Percentiles rank a stretch among this genome's conserved stretches.
Conservation (phyloP, 192 early-diverging fungal genomes). For the Powellomyces hirtus region DNA sequence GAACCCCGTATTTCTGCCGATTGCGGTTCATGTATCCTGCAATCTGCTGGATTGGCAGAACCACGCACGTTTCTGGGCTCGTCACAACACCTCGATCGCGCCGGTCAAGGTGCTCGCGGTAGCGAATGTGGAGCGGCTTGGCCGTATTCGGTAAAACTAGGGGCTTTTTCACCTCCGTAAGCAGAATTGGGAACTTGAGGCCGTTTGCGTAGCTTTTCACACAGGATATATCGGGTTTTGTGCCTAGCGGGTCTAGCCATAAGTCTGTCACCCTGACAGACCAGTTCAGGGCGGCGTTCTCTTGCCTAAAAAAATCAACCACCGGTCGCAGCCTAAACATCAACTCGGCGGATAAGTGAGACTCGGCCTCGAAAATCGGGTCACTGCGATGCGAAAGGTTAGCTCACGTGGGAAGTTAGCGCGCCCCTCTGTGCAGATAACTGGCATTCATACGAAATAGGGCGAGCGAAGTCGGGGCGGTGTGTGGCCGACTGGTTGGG, state of each 20-base stretch:
- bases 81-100: background rate
- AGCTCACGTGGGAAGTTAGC: background rate
- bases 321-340: background rate
- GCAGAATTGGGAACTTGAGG: background rate
- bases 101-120: background rate
- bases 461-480: background rate
- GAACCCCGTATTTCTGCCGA: background rate
- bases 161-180: constrained; percentile 1
- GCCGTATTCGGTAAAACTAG: background rate
- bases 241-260: background rate
- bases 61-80: background rate
- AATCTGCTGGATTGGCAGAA: background rate
- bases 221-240: background rate
- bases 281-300: background rate
- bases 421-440: background rate
- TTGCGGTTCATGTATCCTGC: background rate
- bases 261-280: background rate
- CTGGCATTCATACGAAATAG: background rate
- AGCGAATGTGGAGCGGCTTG: background rate
- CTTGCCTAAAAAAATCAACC: background rate
- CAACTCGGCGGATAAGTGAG: background rate
- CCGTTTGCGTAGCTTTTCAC: background rate
- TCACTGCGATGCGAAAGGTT: background rate
- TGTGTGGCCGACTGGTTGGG: background rate
- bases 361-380: background rate